Percentiles rank a stretch among this genome's conserved stretches.
Evolutionary conservation across 441 rosid species (phyloP).

Genomic region (Metrosideros polymorpha): DNA sequence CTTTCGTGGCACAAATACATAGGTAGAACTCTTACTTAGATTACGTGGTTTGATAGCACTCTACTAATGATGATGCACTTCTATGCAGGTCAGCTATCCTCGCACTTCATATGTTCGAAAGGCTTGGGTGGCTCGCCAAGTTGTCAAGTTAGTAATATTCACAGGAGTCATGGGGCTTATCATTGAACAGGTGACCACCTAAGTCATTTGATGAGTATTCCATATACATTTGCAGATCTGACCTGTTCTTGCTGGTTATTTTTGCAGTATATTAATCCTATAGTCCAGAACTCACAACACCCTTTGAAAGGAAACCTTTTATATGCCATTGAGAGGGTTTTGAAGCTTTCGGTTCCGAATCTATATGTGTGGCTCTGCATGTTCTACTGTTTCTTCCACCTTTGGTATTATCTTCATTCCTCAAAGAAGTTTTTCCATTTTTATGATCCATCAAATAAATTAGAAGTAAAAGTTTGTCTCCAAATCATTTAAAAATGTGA

Average conservation of each 20-base stretch:
- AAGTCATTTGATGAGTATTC: background rate
- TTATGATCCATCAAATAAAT: background rate
- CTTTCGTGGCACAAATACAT: background rate
- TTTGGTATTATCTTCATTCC: constrained; percentile 43
- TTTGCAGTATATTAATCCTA: constrained; percentile 96
- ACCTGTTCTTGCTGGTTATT: constrained; percentile 17
- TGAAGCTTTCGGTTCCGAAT: constrained; percentile 96
- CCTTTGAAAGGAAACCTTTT: constrained; percentile 87
- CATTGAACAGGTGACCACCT: constrained; percentile 66
- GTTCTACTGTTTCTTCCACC: constrained; percentile 99
- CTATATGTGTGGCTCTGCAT: constrained; percentile 99
- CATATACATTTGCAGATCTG: background rate
- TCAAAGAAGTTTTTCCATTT: background rate
- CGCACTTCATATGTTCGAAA: constrained; percentile 68
- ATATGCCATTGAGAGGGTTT: constrained; percentile 83
- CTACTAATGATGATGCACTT: background rate
- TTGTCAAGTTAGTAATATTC: constrained; percentile 72
- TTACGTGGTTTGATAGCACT: background rate
- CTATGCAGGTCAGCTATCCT: constrained; percentile 72
- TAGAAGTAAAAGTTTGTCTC: background rate
- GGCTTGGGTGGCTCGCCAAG: constrained; percentile 89
- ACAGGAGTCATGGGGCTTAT: constrained; percentile 95
- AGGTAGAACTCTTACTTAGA: background rate
- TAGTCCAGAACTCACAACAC: constrained; percentile 89
- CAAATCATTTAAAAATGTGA: background rate